phyloP scores from a whole-genome alignment of 2,329 filamentous ascomycete genomes.

The Paramyrothecium sp. region DNA sequence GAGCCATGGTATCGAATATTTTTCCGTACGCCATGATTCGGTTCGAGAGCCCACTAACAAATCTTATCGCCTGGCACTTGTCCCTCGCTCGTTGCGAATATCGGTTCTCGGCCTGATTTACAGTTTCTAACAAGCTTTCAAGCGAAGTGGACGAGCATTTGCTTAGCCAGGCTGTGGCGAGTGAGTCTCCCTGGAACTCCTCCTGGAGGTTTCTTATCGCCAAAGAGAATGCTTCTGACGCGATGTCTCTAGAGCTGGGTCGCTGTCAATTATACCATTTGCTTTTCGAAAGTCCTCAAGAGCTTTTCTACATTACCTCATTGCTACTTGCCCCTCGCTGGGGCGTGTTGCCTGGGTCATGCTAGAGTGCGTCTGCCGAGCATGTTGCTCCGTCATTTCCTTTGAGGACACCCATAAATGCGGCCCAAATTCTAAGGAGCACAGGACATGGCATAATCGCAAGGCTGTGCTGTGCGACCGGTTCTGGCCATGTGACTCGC shows the following conservation, averaged over 20 bases:
- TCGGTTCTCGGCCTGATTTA: background rate
- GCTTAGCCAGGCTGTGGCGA: background rate
- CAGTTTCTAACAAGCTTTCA: background rate
- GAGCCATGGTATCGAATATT: background rate
- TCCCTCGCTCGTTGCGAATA: background rate
- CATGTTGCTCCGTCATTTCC: too few species aligned
- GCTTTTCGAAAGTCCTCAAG: too few species aligned
- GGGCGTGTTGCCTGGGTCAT: too few species aligned
- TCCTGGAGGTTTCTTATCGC: background rate
- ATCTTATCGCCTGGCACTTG: background rate
- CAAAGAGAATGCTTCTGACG: background rate
- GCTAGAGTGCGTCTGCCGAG: too few species aligned
- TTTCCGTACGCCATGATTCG: background rate
- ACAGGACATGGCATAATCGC: too few species aligned
- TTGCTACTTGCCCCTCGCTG: too few species aligned
- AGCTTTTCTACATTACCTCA: too few species aligned
- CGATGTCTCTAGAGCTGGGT: background rate
- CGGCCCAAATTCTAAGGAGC: too few species aligned
- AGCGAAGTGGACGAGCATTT: background rate
- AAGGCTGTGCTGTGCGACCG: too few species aligned
- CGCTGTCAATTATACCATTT: background rate
- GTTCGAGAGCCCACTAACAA: background rate
- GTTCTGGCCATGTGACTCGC: too few species aligned
- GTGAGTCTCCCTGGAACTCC: background rate
- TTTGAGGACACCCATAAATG: too few species aligned